These are phyloP conservation scores for Biscogniauxia sp. DNA, from an alignment of 2,329 filamentous ascomycete genomes.

Conservation along the genomic window DNA sequence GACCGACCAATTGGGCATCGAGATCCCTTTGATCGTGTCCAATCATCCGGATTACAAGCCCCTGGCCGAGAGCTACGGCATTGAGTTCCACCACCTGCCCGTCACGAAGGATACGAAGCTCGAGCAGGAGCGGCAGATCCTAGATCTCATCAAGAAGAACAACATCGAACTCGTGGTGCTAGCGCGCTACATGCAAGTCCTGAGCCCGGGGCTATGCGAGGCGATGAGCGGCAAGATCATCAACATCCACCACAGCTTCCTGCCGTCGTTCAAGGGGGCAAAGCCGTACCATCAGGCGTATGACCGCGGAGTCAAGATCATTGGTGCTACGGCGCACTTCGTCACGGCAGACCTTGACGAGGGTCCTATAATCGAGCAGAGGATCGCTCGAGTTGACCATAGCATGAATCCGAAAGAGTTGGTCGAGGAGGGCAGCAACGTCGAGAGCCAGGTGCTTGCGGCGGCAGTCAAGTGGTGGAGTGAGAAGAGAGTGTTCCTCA, in stretches of 20 bases:
- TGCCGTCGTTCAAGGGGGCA: slow-evolving; percentile 84
- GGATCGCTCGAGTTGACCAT: slow-evolving; percentile 74
- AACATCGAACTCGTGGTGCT: slow-evolving; percentile 76
- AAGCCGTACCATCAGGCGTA: slow-evolving; percentile 88
- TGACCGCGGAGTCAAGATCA: slow-evolving; percentile 84
- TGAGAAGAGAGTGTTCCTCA: slow-evolving; percentile 74
- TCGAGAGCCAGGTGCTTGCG: slow-evolving; percentile 79
- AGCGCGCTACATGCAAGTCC: slow-evolving; percentile 85
- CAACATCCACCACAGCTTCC: slow-evolving; percentile 88
- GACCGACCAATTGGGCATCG: slow-evolving; percentile 70
- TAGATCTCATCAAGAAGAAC: slow-evolving; percentile 67
- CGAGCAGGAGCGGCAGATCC: slow-evolving; percentile 68
- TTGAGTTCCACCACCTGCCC: slow-evolving; percentile 78
- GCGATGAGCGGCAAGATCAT: slow-evolving; percentile 85
- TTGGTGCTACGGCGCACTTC: slow-evolving; percentile 82
- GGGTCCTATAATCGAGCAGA: slow-evolving; percentile 85
- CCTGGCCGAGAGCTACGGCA: slow-evolving; percentile 69
- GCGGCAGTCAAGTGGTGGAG: slow-evolving; percentile 82
- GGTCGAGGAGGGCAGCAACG: slow-evolving; percentile 77
- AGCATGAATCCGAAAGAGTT: slow-evolving; percentile 72
- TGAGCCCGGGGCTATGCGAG: slow-evolving; percentile 69
- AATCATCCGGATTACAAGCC: slow-evolving; percentile 74
- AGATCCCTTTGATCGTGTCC: slow-evolving; percentile 75
- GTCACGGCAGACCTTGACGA: slow-evolving; percentile 83
- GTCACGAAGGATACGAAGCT: slow-evolving; percentile 76